Evolutionary conservation across 2,329 filamentous ascomycete genomes (phyloP).

Genomic region (Diaporthe caulivora): DNA sequence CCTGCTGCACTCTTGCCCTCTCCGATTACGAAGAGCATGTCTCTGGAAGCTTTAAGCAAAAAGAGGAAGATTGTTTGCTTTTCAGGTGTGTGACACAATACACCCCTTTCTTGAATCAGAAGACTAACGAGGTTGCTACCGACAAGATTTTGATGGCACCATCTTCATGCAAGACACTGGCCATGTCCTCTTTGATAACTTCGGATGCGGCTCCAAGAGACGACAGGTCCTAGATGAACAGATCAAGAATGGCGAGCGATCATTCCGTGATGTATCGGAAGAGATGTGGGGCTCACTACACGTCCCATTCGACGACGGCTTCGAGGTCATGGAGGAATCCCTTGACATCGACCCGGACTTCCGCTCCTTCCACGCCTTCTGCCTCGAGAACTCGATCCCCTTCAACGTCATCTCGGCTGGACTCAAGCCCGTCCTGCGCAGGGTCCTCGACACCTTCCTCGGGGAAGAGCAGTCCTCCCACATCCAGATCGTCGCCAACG

Average conservation of each 20-base stretch:
- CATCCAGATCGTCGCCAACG: slow-evolving; percentile 78
- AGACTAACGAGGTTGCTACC: background rate
- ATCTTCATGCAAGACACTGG: slow-evolving; percentile 81
- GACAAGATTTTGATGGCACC: slow-evolving; percentile 76
- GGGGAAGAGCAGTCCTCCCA: slow-evolving; percentile 69
- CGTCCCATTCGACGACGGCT: slow-evolving; percentile 76
- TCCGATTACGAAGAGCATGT: slow-evolving; percentile 44
- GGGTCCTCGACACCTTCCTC: slow-evolving; percentile 73
- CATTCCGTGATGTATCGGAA: slow-evolving; percentile 77
- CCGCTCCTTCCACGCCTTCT: slow-evolving; percentile 73
- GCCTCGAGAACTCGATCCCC: slow-evolving; percentile 71
- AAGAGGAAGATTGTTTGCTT: slow-evolving; percentile 71
- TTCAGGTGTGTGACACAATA: slow-evolving; percentile 57
- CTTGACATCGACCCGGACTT: slow-evolving; percentile 76
- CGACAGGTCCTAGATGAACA: slow-evolving; percentile 71
- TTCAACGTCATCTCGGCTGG: slow-evolving; percentile 80
- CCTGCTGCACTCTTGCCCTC: too few species aligned
- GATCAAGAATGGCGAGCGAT: slow-evolving; percentile 74
- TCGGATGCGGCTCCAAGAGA: slow-evolving; percentile 70
- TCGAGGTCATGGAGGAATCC: slow-evolving; percentile 71
- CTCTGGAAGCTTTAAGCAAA: slow-evolving; percentile 49
- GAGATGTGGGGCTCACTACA: slow-evolving; percentile 78
- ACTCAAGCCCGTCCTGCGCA: slow-evolving; percentile 72
- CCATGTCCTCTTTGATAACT: slow-evolving; percentile 75
- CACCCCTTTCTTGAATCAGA: background rate